Conservation (phyloP, 1,284 basidiomycete genomes). For the Ustilago loliicola region DNA sequence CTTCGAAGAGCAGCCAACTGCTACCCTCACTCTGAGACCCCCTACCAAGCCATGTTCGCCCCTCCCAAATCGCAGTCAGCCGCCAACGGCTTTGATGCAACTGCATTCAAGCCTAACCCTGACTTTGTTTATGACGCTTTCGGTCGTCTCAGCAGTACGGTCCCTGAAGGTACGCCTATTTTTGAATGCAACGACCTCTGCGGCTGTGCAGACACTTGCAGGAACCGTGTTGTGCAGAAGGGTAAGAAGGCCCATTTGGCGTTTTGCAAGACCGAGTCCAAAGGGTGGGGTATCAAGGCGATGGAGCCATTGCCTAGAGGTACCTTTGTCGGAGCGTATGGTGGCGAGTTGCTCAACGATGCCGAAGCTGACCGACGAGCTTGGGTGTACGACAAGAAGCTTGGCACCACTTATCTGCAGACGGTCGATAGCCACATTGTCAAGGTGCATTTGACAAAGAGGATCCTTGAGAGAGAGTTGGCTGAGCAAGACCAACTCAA, state of each 20-base stretch:
- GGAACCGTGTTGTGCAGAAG: slow-evolving; percentile 85
- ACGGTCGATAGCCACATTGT: slow-evolving; percentile 83
- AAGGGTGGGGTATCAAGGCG: slow-evolving; percentile 76
- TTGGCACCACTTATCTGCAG: slow-evolving; percentile 86
- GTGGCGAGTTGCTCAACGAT: slow-evolving; percentile 84
- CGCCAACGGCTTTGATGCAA: not conserved
- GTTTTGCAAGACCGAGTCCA: slow-evolving; percentile 78
- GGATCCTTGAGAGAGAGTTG: slow-evolving; percentile 37
- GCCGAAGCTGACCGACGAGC: slow-evolving; percentile 79
- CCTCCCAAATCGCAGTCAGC: not conserved
- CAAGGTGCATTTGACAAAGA: slow-evolving; percentile 67
- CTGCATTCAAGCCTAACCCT: not conserved
- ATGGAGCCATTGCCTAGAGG: slow-evolving; percentile 72
- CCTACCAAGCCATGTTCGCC: slow-evolving; percentile 29
- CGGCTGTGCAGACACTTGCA: slow-evolving; percentile 81
- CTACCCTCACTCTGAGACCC: slow-evolving; percentile 14
- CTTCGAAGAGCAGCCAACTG: slow-evolving; percentile 30
- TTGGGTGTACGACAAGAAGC: slow-evolving; percentile 77
- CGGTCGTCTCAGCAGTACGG: slow-evolving; percentile 24
- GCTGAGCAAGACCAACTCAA: slow-evolving; percentile 16
- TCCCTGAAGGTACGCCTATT: slow-evolving; percentile 74
- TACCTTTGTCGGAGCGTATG: slow-evolving; percentile 84
- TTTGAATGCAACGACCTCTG: slow-evolving; percentile 89
- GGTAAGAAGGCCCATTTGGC: slow-evolving; percentile 75
- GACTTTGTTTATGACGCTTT: slow-evolving; percentile 44